Evolutionary conservation across 2,329 filamentous ascomycete genomes (phyloP).

Genomic region (Mariannaea sp.): DNA sequence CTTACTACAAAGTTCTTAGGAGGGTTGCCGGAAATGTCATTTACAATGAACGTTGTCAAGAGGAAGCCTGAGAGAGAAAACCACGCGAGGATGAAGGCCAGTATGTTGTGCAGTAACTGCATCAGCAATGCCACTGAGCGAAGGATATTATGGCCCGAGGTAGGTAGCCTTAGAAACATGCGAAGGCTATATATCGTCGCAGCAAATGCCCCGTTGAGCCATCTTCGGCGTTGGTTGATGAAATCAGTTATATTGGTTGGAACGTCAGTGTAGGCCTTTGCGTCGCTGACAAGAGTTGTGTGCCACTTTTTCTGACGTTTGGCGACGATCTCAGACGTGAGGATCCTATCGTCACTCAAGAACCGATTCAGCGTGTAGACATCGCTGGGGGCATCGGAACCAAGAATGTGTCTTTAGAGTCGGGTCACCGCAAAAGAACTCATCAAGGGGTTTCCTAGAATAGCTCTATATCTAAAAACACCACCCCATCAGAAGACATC

Average conservation of each 20-base stretch:
- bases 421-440: slow-evolving; percentile 9
- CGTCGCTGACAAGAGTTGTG: slow-evolving; percentile 3
- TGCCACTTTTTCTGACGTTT: slow-evolving; percentile 6
- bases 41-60: slow-evolving; percentile 16
- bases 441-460: slow-evolving; percentile 3
- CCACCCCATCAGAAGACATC: too few relatives aligned
- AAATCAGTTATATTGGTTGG: slow-evolving; percentile 1
- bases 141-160: neutral
- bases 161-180: slow-evolving; percentile 1
- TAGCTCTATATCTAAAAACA: too few relatives aligned
- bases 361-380: too few relatives aligned
- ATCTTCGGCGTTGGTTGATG: slow-evolving; percentile 3
- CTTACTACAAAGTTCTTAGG: neutral
- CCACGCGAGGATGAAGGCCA: slow-evolving; percentile 15
- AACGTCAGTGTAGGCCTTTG: slow-evolving; percentile 9
- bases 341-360: slow-evolving; percentile 5
- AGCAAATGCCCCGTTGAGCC: slow-evolving; percentile 13
- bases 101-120: slow-evolving; percentile 12
- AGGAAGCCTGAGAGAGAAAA: slow-evolving; percentile 13
- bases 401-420: too few relatives aligned
- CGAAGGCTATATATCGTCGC: neutral
- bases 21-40: slow-evolving; percentile 12
- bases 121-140: neutral
- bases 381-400: too few relatives aligned
- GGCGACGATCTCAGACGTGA: slow-evolving; percentile 7